Evolutionary conservation across 202 grass and related monocot species (phyloP).

Genomic region (Saccharum hybrid): DNA sequence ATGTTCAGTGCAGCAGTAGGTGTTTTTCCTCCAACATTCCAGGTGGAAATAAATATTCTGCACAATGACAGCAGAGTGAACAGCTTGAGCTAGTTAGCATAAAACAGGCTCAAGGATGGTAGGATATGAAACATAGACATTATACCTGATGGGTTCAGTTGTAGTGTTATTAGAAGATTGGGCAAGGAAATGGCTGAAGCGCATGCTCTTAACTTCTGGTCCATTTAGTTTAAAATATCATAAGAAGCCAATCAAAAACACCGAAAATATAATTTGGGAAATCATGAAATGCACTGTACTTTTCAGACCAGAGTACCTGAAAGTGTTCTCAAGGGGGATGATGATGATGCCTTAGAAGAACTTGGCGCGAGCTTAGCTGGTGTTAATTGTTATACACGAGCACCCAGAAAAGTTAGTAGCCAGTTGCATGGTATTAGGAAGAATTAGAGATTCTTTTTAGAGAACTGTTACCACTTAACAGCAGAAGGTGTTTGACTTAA

Average conservation of each 20-base stretch:
- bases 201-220: constrained; percentile 60
- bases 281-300: neutral
- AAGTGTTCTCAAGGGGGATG: constrained; percentile 57
- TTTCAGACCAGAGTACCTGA: constrained; percentile 51
- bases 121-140: constrained; percentile 22
- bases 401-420: constrained; percentile 26
- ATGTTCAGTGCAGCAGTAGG: constrained; percentile 74
- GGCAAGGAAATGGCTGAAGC: constrained; percentile 59
- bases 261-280: neutral
- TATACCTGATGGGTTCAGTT: constrained; percentile 78
- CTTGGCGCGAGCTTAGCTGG: constrained; percentile 54
- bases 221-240: constrained; percentile 44
- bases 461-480: constrained; percentile 16
- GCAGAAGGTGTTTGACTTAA: neutral
- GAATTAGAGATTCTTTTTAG: constrained; percentile 10
- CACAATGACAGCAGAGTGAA: constrained; percentile 24
- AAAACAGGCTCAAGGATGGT: no score
- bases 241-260: constrained; percentile 22
- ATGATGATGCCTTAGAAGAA: constrained; percentile 50
- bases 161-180: constrained; percentile 56
- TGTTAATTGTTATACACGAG: constrained; percentile 17
- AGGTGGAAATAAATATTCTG: constrained; percentile 95
- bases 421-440: constrained; percentile 18
- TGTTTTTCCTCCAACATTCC: constrained; percentile 96
- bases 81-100: constrained; percentile 2